Evolutionary conservation across 2,329 filamentous ascomycete genomes (phyloP), one percentile per base, ranked within the genome.

Genomic region (Cordyceps cicadae): DNA sequence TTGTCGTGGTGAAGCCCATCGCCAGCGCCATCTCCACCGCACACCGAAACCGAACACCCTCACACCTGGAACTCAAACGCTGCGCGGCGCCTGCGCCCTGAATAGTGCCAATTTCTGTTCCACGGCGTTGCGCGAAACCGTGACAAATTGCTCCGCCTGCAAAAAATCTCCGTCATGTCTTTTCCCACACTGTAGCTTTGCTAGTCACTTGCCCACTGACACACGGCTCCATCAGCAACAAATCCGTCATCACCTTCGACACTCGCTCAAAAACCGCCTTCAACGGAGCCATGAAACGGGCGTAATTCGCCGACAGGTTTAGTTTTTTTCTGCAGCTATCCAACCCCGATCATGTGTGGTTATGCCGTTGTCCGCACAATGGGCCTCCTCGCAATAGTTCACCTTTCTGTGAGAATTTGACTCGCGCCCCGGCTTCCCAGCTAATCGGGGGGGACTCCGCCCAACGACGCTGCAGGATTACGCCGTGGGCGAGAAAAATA

Each of bases 131-230:
- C 32, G 7, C 32, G 19, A 50, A n/a, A 26, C 29, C 3, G 7
- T n/a, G 8, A 19, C 11, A 50, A 7, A 5, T 24, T 29, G 15
- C 11, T 9, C 24, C 41, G 17, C 21, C 11, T 19, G 17, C 3
- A 32, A 29, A 29, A 29, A 57, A 41, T 57, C 6, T 21, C 46
- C 45, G 21, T 29, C 15, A 37, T 9, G 26, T n/a, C 56, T 26
- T 9, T 24, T 29, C 24, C 24, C 17, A 34, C 24, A 37, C 37
- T 17, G 46, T 51, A 48, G 48, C 39, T 53, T 52, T 59, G 56
- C 56, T 59, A 59, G 56, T 51, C 43, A 52, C 48, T n/a, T n/a
- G 45, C 34, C 48, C 5, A 37, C 56, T 59, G 56, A 21, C 21
- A 43, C 37, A 29, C 24, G 24, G 48, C 19, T 50, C 15, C 17